These are phyloP conservation scores for Suhomyces pyralidae DNA, from an alignment of 805 yeast species.

Conservation along the genomic window DNA sequence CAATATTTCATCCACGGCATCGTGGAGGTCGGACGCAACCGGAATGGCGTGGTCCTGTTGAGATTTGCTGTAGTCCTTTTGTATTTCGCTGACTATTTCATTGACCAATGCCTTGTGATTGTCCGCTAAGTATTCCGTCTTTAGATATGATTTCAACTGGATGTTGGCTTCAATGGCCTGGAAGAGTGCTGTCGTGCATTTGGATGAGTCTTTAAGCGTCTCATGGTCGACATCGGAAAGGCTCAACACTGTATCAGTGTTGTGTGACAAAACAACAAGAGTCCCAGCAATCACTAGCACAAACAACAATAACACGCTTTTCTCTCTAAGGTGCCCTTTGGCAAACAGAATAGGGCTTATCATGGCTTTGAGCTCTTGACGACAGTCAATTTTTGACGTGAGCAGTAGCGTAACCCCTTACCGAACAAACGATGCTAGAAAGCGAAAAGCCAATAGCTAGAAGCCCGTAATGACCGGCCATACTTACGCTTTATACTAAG, in stretches of 20 bases:
- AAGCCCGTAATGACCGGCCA: background rate
- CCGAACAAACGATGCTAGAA: background rate
- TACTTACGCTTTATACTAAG: background rate
- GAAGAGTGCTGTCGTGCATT: slow-evolving; percentile 6
- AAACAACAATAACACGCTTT: background rate
- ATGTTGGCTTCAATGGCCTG: slow-evolving; percentile 1
- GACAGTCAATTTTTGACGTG: background rate
- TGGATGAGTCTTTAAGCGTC: background rate
- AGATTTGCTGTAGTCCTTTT: background rate
- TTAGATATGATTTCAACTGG: slow-evolving; percentile 1
- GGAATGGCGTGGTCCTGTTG: background rate
- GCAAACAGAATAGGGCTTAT: background rate
- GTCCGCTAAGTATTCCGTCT: background rate
- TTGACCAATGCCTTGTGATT: slow-evolving; percentile 1
- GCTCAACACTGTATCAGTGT: background rate
- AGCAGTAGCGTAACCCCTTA: background rate
- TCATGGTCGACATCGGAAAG: background rate
- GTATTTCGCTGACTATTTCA: background rate
- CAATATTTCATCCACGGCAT: slow-evolving; percentile 3
- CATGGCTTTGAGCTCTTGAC: background rate
- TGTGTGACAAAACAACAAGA: background rate
- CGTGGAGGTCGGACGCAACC: slow-evolving; percentile 1
- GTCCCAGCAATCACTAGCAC: background rate
- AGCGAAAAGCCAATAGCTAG: background rate
- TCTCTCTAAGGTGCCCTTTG: background rate